These are phyloP conservation scores for Boletus barrowsii DNA, from an alignment of 768 basidiomycete genomes.

Conservation along the genomic window DNA sequence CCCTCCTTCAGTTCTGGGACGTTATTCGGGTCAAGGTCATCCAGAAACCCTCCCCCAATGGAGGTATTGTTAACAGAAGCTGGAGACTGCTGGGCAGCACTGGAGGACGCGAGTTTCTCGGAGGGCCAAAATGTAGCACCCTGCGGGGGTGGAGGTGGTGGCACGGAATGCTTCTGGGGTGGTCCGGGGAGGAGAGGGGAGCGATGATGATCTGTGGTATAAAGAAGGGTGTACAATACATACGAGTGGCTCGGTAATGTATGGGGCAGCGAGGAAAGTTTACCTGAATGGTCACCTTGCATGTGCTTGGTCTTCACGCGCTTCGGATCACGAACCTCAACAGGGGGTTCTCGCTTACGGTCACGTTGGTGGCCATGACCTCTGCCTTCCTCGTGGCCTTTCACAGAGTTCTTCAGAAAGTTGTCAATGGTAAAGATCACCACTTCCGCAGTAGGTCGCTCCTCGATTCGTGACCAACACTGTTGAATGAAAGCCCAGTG, in stretches of 20 bases:
- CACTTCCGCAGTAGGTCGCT: neutral
- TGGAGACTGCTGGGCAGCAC: slow-evolving; percentile 22
- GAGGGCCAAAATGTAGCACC: slow-evolving; percentile 31
- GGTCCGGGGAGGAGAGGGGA: slow-evolving; percentile 36
- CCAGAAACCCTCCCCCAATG: slow-evolving; percentile 32
- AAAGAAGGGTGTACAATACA: slow-evolving; percentile 24
- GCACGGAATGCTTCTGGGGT: slow-evolving; percentile 28
- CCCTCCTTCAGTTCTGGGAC: slow-evolving; percentile 54
- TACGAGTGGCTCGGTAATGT: slow-evolving; percentile 34
- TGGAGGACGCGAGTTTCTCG: slow-evolving; percentile 31
- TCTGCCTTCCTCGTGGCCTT: slow-evolving; percentile 33
- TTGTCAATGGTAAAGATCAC: neutral
- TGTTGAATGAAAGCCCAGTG: neutral
- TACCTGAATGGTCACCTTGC: slow-evolving; percentile 44
- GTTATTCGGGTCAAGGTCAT: slow-evolving; percentile 32
- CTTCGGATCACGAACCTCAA: slow-evolving; percentile 54
- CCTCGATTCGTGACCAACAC: neutral
- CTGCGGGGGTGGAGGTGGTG: slow-evolving; percentile 34
- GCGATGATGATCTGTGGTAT: slow-evolving; percentile 33
- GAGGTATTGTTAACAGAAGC: slow-evolving; percentile 25
- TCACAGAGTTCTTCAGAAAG: neutral
- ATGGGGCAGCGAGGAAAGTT: slow-evolving; percentile 23
- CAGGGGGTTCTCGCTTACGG: slow-evolving; percentile 44
- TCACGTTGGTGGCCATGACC: slow-evolving; percentile 40
- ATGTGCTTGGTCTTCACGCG: slow-evolving; percentile 54